Evolutionary conservation across 257 asterid genomes (phyloP).

Genomic region (Petunia secreta): DNA sequence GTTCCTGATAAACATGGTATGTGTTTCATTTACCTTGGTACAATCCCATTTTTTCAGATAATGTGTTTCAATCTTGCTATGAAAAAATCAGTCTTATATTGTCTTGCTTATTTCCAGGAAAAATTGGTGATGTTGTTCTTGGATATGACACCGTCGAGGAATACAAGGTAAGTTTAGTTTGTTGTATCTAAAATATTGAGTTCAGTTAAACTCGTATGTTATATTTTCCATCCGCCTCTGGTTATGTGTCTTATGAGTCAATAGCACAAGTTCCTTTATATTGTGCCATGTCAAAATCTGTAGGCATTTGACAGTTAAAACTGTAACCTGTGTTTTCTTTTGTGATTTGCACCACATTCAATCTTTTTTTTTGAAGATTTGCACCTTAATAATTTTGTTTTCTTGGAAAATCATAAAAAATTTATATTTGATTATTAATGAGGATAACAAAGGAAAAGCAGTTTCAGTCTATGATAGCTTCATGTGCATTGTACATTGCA

Average conservation of each 20-base stretch:
- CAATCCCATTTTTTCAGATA: neutral
- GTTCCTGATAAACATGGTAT: conserved; percentile 33
- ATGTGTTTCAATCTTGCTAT: neutral
- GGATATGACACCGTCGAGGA: conserved; percentile 33
- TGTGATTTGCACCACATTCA: neutral
- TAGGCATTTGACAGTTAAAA: neutral
- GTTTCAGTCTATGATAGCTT: too few species aligned
- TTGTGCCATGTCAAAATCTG: too few species aligned
- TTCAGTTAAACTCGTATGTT: neutral
- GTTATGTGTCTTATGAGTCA: too few species aligned
- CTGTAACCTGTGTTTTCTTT: too few species aligned
- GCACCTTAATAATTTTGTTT: too few species aligned
- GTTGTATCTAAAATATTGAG: too few species aligned
- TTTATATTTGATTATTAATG: neutral
- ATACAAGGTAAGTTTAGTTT: conserved; percentile 24
- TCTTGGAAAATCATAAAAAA: too few species aligned
- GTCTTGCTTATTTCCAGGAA: conserved; percentile 7
- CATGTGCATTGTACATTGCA: too few species aligned
- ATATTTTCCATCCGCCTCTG: neutral
- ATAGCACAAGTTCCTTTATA: too few species aligned
- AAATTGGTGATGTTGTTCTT: conserved; percentile 28
- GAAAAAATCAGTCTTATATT: neutral
- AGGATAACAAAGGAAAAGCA: too few species aligned
- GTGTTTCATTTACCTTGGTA: neutral
- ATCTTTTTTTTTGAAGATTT: too few species aligned